Base-by-base conservation (phyloP, 2,329 filamentous ascomycete genomes). In the Bipolaris sorokiniana region DNA sequence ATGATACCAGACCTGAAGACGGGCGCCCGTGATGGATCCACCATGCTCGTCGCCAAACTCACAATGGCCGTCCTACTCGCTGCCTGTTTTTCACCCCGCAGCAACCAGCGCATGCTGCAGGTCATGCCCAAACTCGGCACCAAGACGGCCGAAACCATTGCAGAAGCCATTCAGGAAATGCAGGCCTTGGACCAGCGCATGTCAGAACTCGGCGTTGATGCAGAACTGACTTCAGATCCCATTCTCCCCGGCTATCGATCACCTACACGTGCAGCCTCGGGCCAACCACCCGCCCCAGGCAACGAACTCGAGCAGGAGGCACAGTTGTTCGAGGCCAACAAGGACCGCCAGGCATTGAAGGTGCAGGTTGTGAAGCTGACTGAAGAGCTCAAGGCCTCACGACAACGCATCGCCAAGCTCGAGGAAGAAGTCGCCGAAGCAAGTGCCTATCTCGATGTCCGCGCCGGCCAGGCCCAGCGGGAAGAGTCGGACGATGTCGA, bases 41-140 rank as follows among this genome's bases (percentile, higher is more conserved):
- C 71, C 23, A 78, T 78, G 71, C 68, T 75, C 31, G 74, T 68
- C 28, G 73, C 72, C 11, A 76, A 75, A 73, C 67, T 83, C 48
- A 78, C 82, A 61, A 82, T 82, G 76, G 74, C 75, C 13, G 80
- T 83, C 22, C 76, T 83, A 7, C 75, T 82, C 16, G 79, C 79
- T 1, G 77, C 78, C 13, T 79, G 81, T 69, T 80, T 79, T 50
- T 80, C 77, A 41, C 77, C 79, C 5, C 78, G 78, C 58, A 80
- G 77, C 45, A 82, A 82, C 57, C 72, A 81, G 63, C 69, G 77
- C n/a, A 82, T 82, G 79, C 72, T 78, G 20, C 64, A 73, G 40
- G 70, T 79, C 36, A 74, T 80, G 69, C 62, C 67, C 41, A 64
- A 74, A 36, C 56, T 80, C 42, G 76, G 73, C 16, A 70, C 68